Conservation (phyloP, 331 rosid species). For the Rosa hybrid region DNA sequence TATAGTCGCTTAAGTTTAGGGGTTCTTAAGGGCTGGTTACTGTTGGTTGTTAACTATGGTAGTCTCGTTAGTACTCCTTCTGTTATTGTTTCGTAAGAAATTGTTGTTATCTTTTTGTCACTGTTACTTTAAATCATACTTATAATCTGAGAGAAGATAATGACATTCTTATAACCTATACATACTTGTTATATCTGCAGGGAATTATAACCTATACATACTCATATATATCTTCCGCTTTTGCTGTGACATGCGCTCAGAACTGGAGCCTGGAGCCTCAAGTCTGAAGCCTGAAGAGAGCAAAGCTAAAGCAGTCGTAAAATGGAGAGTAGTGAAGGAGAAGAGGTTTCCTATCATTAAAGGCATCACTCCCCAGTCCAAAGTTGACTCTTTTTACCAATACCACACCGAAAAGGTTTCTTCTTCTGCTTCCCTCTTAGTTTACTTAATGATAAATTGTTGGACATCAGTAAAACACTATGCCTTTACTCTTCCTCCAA, state of each 20-base stretch:
- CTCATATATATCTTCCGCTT: too few relatives aligned
- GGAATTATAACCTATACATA: conserved; percentile 56
- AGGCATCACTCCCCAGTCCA: conserved; percentile 83
- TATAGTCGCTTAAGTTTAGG: neutral
- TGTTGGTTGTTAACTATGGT: neutral
- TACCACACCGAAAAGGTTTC: conserved; percentile 87
- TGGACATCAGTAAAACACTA: too few relatives aligned
- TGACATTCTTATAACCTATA: neutral
- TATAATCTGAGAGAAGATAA: too few relatives aligned
- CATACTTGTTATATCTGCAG: conserved; percentile 37
- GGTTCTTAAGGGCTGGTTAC: neutral
- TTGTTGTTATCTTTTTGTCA: neutral
- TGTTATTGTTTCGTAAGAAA: neutral
- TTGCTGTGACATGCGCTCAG: too few relatives aligned
- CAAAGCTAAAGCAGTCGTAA: neutral
- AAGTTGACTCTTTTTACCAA: conserved; percentile 86
- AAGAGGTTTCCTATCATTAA: conserved; percentile 85
- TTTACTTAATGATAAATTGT: neutral
- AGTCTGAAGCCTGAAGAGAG: too few relatives aligned
- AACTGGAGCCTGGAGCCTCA: too few relatives aligned
- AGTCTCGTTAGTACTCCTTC: neutral
- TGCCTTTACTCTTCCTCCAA: too few relatives aligned
- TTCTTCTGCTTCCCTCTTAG: conserved; percentile 16
- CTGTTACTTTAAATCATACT: neutral
- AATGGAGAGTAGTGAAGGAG: conserved; percentile 96